Evolutionary conservation across 2,329 filamentous ascomycete species (phyloP).

Genomic region (Endocalyx cinctus): DNA sequence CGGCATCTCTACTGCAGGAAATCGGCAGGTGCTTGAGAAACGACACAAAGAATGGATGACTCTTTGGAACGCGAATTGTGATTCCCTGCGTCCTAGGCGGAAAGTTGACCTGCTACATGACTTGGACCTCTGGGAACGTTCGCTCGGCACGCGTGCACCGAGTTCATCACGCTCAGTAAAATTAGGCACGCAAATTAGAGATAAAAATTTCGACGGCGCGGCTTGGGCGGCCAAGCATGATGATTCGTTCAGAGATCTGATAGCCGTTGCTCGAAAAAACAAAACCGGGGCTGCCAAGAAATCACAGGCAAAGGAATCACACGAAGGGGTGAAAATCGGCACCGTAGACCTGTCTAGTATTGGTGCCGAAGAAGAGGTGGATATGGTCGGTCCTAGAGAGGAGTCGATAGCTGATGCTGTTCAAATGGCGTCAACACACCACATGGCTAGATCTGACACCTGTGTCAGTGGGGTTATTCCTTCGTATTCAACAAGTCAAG

Average conservation of each 20-base stretch:
- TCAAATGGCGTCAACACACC: too few species aligned
- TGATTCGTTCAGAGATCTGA: slow-evolving; percentile 71
- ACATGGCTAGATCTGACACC: too few species aligned
- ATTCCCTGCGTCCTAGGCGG: slow-evolving; percentile 67
- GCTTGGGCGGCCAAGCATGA: slow-evolving; percentile 73
- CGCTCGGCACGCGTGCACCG: slow-evolving; percentile 61
- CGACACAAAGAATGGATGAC: slow-evolving; percentile 93
- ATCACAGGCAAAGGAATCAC: too few species aligned
- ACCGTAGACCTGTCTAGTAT: too few species aligned
- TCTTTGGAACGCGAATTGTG: slow-evolving; percentile 95
- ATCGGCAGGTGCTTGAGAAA: slow-evolving; percentile 65
- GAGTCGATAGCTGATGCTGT: too few species aligned
- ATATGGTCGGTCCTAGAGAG: too few species aligned
- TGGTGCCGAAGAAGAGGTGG: too few species aligned
- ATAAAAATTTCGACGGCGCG: slow-evolving; percentile 81
- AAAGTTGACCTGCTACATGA: slow-evolving; percentile 72
- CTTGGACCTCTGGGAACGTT: slow-evolving; percentile 81
- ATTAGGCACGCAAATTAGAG: slow-evolving; percentile 57
- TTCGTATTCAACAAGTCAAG: too few species aligned
- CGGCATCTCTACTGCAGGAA: slow-evolving; percentile 68
- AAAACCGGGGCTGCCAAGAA: too few species aligned
- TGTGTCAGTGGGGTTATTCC: too few species aligned
- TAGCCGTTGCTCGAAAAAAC: slow-evolving; percentile 67
- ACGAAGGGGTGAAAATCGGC: too few species aligned
- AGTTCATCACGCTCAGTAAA: slow-evolving; percentile 32